Evolutionary conservation across 108 stramenopile species (phyloP), one percentile per base, ranked within the genome.

Genomic region (Craspedostauros australis): DNA sequence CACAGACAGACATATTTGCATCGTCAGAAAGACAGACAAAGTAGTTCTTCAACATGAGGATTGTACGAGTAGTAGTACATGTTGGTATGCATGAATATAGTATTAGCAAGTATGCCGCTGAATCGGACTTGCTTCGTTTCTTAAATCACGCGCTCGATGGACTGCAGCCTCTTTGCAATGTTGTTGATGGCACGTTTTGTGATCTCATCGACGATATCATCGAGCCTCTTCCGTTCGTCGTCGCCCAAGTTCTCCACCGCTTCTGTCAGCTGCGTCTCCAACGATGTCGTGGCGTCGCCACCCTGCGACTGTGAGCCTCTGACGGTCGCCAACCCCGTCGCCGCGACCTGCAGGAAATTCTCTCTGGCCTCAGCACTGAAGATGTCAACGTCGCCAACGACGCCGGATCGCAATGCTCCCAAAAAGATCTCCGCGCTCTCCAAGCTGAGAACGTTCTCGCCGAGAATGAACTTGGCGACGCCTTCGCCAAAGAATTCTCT

Each of bases 401-500:
- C 54, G 27, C 78, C 78, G 3, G 66, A 68, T 48, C 70, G 44
- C 15, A 79, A 28, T 7, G 72, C 80, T 19, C 62, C 50, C 54
- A 91, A 51, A 1, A 86, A 51, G n/a, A 86, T 25, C 31, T 72
- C 53, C 3, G 69, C 79, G 21, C 66, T 66, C 16, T 74, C 46
- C 4, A 61, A 30, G 39, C 77, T 80, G 25, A 86, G 54, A 0
- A 84, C 61, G 23, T 68, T 70, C 46, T 91, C 85, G 2, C 89
- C 89, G 44, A 72, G 53, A 0, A 86, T 60, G 39, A 91, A 82
- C n/a, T 71, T 61, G 22, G 73, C 79, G 12, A 75, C 63, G 5
- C 75, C 70, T 2, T 70, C 42, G 2, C 84, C 89, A 46, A 86
- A 58, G 40, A 82, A 84, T 54, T 86, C 75, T 21, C 62, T 54